Evolutionary conservation across 805 yeast species (phyloP).

Genomic region (Candida anglica): DNA sequence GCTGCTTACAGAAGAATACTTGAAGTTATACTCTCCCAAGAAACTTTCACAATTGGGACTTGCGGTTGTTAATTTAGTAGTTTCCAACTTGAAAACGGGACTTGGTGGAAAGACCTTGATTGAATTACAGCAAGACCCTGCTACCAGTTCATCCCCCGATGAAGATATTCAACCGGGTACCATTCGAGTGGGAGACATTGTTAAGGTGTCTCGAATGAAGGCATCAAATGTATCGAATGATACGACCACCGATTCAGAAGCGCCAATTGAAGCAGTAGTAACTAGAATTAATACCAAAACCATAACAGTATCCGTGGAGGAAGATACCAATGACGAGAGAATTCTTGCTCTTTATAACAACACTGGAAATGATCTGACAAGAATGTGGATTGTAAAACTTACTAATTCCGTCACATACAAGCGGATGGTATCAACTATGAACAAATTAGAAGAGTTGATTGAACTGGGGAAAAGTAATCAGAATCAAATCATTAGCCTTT

Average conservation of each 20-base stretch:
- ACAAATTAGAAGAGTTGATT: constrained; percentile 53
- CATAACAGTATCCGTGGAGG: constrained; percentile 60
- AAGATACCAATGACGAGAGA: constrained; percentile 45
- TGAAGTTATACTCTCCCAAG: constrained; percentile 48
- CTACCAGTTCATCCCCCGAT: constrained; percentile 24
- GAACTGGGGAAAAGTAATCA: constrained; percentile 17
- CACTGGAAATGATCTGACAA: constrained; percentile 29
- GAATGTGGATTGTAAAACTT: constrained; percentile 66
- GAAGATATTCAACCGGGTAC: constrained; percentile 44
- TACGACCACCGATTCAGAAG: no score
- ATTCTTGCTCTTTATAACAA: constrained; percentile 44
- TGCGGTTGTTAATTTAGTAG: constrained; percentile 64
- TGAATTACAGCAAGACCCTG: constrained; percentile 59
- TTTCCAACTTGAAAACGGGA: constrained; percentile 67
- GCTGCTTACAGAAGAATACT: constrained; percentile 26
- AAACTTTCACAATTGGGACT: constrained; percentile 67
- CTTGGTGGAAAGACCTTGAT: constrained; percentile 70
- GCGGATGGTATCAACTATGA: constrained; percentile 74
- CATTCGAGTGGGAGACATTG: constrained; percentile 73
- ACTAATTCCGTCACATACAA: constrained; percentile 70
- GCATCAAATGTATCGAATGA: constrained; percentile 22
- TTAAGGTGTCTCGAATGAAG: constrained; percentile 50
- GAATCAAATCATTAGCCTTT: constrained; percentile 35
- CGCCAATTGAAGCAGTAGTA: constrained; percentile 47
- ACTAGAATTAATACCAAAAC: constrained; percentile 45